Conservation (phyloP, 495 filamentous ascomycete species). For the Xylaria flabelliformis region DNA sequence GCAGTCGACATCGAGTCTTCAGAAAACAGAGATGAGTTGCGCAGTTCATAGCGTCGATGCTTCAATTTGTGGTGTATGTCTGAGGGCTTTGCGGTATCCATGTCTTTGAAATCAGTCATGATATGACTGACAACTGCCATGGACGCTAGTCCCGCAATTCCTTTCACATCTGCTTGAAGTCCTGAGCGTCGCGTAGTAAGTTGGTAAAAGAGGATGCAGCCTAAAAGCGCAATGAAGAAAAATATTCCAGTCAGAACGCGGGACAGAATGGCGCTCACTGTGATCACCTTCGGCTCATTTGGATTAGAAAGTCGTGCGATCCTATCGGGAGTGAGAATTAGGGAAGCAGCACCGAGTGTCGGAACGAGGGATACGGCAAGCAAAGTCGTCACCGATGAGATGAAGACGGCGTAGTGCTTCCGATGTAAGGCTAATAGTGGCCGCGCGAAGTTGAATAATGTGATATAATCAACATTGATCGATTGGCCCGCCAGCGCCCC, state of each 20-base stretch:
- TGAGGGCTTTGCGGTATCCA: slow-evolving; percentile 68
- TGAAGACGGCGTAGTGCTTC: slow-evolving; percentile 69
- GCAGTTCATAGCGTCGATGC: slow-evolving; percentile 68
- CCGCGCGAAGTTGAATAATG: slow-evolving; percentile 65
- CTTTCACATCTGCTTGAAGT: slow-evolving; percentile 70
- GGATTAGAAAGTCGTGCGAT: slow-evolving; percentile 37
- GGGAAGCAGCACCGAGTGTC: slow-evolving; percentile 63
- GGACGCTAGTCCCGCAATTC: slow-evolving; percentile 74
- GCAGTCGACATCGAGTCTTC: slow-evolving; percentile 46
- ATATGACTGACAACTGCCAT: slow-evolving; percentile 77
- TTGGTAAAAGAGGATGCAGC: slow-evolving; percentile 62
- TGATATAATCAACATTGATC: slow-evolving; percentile 76
- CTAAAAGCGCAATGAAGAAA: slow-evolving; percentile 61
- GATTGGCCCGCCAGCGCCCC: slow-evolving; percentile 71
- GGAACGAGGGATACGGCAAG: slow-evolving; percentile 69
- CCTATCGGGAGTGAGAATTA: slow-evolving; percentile 59
- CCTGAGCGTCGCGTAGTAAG: slow-evolving; percentile 66
- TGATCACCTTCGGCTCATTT: slow-evolving; percentile 55
- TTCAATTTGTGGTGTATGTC: slow-evolving; percentile 70
- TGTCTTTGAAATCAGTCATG: slow-evolving; percentile 73
- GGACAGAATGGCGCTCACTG: slow-evolving; percentile 64
- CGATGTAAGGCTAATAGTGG: slow-evolving; percentile 65
- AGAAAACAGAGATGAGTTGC: slow-evolving; percentile 68
- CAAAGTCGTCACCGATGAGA: slow-evolving; percentile 65
- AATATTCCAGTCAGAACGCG: slow-evolving; percentile 61